Percentiles rank a stretch among this genome's conserved stretches.
These are phyloP conservation scores for Sugiyamaella americana DNA, from an alignment of 805 yeast species.

Conservation along the genomic window DNA sequence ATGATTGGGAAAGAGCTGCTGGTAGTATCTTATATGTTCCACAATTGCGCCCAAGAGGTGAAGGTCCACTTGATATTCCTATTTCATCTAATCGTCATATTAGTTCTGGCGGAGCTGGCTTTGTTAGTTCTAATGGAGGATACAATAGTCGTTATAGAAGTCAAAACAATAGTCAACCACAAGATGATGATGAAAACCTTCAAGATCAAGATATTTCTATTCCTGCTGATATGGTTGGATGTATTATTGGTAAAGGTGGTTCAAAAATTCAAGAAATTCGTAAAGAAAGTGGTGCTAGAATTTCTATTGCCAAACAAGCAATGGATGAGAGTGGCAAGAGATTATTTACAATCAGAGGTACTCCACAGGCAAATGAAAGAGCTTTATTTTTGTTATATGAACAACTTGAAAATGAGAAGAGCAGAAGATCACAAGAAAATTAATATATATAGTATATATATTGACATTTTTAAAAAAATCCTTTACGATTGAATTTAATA, in stretches of 20 bases:
- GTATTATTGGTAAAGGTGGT: slow-evolving; percentile 82
- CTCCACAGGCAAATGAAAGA: slow-evolving; percentile 47
- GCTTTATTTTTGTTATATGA: slow-evolving; percentile 51
- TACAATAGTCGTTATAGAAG: background rate
- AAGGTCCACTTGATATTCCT: slow-evolving; percentile 20
- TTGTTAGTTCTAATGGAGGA: background rate
- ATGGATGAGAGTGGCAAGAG: slow-evolving; percentile 55
- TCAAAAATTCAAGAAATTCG: slow-evolving; percentile 81
- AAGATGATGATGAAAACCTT: slow-evolving; percentile 30
- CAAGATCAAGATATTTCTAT: slow-evolving; percentile 42
- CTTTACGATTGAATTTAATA: too few species aligned
- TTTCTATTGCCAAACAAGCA: slow-evolving; percentile 66
- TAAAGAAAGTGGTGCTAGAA: slow-evolving; percentile 68
- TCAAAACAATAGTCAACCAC: slow-evolving; percentile 1
- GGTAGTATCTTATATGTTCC: slow-evolving; percentile 51
- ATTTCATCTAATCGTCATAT: slow-evolving; percentile 4
- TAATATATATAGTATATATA: too few species aligned
- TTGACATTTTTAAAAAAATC: too few species aligned
- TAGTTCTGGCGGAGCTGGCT: background rate
- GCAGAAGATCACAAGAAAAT: slow-evolving; percentile 12
- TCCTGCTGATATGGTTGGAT: slow-evolving; percentile 82
- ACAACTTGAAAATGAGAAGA: slow-evolving; percentile 29
- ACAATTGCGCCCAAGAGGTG: slow-evolving; percentile 14
- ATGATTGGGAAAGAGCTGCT: slow-evolving; percentile 62
- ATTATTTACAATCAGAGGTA: slow-evolving; percentile 64